These are phyloP conservation scores for Anthoceros angustus DNA, from an alignment of 225 moss, liverwort and hornwort species.

Conservation along the genomic window DNA sequence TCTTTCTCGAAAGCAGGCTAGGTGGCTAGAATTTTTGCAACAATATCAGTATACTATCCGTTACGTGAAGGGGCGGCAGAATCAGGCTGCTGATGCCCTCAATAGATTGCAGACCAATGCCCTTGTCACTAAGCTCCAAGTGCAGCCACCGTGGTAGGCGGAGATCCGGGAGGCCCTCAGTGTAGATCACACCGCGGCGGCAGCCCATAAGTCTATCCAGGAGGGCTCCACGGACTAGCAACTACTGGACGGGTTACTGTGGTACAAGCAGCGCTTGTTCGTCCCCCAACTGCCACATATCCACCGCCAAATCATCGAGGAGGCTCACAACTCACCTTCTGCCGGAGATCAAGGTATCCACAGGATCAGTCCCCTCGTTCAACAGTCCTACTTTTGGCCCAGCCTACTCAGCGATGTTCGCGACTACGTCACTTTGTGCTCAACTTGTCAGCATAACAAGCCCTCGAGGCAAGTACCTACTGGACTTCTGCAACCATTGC, in stretches of 20 bases:
- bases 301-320: background rate
- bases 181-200: background rate
- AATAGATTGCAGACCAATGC: background rate
- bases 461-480: background rate
- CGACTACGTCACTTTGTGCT: slow-evolving; percentile 4
- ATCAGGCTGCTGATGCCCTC: background rate
- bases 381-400: background rate
- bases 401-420: background rate
- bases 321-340: background rate
- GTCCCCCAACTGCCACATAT: background rate
- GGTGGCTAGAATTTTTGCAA: background rate
- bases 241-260: background rate
- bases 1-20: background rate
- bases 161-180: background rate
- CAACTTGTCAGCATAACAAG: slow-evolving; percentile 7
- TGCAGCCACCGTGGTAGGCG: background rate
- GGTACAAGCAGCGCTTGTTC: background rate
- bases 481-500: background rate
- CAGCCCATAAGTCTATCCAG: background rate
- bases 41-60: background rate
- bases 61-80: background rate
- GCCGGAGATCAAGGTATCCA: background rate
- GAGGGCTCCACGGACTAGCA: background rate
- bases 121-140: background rate
- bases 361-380: background rate